Conservation (phyloP, 2,329 filamentous ascomycete species). For the Diaporthe sp. region DNA sequence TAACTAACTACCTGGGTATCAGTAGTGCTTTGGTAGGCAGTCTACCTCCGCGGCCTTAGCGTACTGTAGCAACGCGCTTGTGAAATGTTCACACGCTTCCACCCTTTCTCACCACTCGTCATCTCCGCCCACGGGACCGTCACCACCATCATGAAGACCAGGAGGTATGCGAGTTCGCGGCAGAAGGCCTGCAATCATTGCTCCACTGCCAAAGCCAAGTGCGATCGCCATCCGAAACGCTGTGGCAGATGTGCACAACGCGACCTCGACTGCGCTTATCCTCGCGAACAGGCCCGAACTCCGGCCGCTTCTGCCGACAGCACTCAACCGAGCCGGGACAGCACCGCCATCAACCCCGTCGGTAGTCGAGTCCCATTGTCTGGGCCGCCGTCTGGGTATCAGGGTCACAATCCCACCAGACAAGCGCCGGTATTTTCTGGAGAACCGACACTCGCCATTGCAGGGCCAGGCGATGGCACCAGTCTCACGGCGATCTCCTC, state of each 20-base stretch:
- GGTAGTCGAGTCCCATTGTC: background rate
- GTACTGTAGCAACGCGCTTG: no score
- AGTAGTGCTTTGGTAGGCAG: no score
- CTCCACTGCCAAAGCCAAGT: conserved; percentile 55
- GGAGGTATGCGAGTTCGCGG: background rate
- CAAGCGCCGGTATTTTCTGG: background rate
- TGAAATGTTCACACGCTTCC: no score
- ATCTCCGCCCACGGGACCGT: background rate
- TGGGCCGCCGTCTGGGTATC: background rate
- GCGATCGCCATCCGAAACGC: conserved; percentile 51
- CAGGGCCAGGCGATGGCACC: background rate
- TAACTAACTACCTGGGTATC: no score
- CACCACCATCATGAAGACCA: background rate
- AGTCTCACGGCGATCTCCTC: background rate
- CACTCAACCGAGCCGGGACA: background rate
- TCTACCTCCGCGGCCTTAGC: no score
- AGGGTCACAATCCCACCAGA: background rate
- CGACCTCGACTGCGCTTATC: conserved; percentile 50
- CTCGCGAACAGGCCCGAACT: conserved; percentile 32
- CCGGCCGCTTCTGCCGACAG: background rate
- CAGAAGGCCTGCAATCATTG: conserved; percentile 52
- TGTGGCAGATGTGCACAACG: conserved; percentile 52
- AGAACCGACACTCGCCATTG: background rate
- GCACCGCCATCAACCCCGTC: background rate
- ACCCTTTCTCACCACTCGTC: no score